Conservation (phyloP, 2,329 filamentous ascomycete species). For the Talaromyces sp. region DNA sequence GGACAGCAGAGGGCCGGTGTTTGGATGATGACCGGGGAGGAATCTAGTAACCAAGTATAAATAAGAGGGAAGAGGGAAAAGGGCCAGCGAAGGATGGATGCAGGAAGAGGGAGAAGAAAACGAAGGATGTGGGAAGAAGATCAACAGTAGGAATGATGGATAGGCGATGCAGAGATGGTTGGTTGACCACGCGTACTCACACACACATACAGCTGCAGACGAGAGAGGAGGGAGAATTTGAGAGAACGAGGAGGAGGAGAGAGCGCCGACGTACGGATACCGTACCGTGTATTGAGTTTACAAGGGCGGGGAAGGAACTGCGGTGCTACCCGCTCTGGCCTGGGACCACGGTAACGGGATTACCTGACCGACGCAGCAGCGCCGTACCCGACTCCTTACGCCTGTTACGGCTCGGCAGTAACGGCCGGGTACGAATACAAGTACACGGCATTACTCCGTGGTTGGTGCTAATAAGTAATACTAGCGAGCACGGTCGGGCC, state of each 20-base stretch:
- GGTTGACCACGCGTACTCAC: background rate
- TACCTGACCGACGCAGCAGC: conserved; percentile 2
- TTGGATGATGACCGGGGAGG: too few species aligned
- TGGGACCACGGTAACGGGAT: conserved; percentile 8
- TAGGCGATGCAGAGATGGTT: too few species aligned
- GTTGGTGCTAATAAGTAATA: too few species aligned
- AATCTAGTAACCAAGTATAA: background rate
- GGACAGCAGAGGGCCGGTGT: too few species aligned
- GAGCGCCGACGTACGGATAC: background rate
- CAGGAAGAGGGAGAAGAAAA: background rate
- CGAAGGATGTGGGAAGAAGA: background rate
- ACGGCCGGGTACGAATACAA: background rate
- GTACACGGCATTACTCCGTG: background rate
- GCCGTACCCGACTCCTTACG: background rate
- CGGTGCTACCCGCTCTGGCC: background rate
- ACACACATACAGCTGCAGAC: background rate
- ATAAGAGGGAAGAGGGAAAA: background rate
- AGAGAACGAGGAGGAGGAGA: background rate
- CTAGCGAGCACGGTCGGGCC: background rate
- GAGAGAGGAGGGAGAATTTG: background rate
- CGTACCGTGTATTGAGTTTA: background rate
- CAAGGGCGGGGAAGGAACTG: background rate
- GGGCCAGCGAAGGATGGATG: background rate
- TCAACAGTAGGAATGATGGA: too few species aligned
- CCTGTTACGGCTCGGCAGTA: background rate